Conservation (phyloP, 441 rosid genomes). For the Flueggea neowawraea region DNA sequence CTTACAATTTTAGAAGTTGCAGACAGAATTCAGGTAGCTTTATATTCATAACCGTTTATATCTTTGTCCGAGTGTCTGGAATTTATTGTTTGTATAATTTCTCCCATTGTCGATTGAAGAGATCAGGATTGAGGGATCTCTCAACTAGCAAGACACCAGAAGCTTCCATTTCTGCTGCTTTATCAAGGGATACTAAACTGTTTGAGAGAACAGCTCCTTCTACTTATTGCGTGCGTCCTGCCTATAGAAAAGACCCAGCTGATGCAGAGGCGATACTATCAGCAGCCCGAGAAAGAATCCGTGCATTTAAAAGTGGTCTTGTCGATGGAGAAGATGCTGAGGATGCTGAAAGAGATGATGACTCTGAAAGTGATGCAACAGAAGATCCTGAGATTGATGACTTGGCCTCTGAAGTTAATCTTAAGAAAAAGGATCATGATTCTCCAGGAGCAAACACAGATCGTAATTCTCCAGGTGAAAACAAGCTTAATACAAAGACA, state of each 20-base stretch:
- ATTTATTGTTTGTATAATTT: conserved; percentile 11
- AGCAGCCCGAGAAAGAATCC: conserved; percentile 87
- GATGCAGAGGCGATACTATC: conserved; percentile 96
- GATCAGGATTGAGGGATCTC: conserved; percentile 98
- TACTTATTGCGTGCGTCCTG: conserved; percentile 90
- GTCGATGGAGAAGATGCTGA: conserved; percentile 86
- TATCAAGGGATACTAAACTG: conserved; percentile 98
- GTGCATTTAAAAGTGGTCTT: conserved; percentile 81
- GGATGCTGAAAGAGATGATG: conserved; percentile 96
- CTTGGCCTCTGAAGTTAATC: conserved; percentile 43
- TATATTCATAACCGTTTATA: no score
- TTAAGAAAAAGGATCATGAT: conserved; percentile 37
- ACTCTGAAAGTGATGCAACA: conserved; percentile 80
- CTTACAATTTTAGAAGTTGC: conserved; percentile 93
- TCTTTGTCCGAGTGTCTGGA: not conserved
- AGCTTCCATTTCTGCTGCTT: conserved; percentile 99
- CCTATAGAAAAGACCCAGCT: conserved; percentile 91
- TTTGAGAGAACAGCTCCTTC: conserved; percentile 99
- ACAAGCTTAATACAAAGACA: not conserved
- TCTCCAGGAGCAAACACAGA: conserved; percentile 33
- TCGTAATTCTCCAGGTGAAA: conserved; percentile 23
- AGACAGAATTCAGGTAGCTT: conserved; percentile 83
- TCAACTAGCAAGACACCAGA: conserved; percentile 99
- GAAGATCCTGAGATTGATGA: conserved; percentile 98
- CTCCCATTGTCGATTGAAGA: conserved; percentile 36